A percentile compares a stretch with the other conserved stretches of the same genome.
phyloP scores from a whole-genome alignment of 2,329 filamentous ascomycete genomes.

The Lomentospora prolificans region DNA sequence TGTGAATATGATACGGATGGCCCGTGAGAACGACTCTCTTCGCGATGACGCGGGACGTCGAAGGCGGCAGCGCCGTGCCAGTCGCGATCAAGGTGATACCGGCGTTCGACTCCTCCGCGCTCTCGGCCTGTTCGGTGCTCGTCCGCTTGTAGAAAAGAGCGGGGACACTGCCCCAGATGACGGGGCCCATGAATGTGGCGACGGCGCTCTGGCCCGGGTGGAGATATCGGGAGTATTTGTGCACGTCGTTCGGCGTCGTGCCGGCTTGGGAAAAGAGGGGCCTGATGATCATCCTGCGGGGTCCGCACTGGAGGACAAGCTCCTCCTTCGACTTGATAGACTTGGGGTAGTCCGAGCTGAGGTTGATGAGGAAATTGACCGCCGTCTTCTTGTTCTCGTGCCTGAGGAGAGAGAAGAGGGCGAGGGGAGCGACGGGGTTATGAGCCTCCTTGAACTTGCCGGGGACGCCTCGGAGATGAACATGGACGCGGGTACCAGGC shows the following conservation, averaged over 20 bases:
- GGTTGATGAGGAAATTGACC: conserved; percentile 80
- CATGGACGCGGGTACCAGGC: conserved; percentile 71
- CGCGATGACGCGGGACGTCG: conserved; percentile 69
- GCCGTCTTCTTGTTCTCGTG: conserved; percentile 93
- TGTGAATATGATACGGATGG: conserved; percentile 98
- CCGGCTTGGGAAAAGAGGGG: conserved; percentile 85
- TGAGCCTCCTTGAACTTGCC: conserved; percentile 33
- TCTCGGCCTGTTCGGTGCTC: conserved; percentile 29
- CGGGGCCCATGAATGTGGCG: conserved; percentile 78
- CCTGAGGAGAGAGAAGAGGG: conserved; percentile 76
- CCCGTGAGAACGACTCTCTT: conserved; percentile 92
- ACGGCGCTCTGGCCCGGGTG: conserved; percentile 86
- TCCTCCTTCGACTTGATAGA: conserved; percentile 89
- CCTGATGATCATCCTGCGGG: conserved; percentile 77
- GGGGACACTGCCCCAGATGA: conserved; percentile 89
- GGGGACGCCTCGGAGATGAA: conserved; percentile 56
- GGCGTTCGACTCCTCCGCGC: conserved; percentile 32
- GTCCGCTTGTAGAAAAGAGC: conserved; percentile 74
- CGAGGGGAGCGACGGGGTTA: conserved; percentile 47
- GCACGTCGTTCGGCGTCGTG: conserved; percentile 88
- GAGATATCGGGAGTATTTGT: conserved; percentile 89
- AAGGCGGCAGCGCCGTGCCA: conserved; percentile 75
- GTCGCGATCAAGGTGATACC: conserved; percentile 69
- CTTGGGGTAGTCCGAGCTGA: conserved; percentile 64
- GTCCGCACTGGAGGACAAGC: conserved; percentile 82